Evolutionary conservation across 495 filamentous ascomycete species (phyloP).

Genomic region (Polyplosphaeria fusca): DNA sequence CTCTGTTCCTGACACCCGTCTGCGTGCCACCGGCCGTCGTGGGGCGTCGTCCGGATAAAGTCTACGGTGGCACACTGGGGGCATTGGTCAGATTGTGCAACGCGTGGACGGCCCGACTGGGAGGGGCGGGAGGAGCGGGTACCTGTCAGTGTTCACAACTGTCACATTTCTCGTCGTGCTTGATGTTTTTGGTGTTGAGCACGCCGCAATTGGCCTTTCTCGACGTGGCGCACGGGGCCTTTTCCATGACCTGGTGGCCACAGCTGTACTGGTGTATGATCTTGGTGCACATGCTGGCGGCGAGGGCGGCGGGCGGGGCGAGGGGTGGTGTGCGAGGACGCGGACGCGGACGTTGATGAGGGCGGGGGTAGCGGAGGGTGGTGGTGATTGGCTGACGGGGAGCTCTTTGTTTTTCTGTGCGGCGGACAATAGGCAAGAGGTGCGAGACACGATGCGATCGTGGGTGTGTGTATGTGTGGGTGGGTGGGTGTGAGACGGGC

Average conservation of each 20-base stretch:
- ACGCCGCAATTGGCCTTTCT: constrained; percentile 33
- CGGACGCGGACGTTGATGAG: background rate
- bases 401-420: constrained; percentile 7
- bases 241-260: constrained; percentile 33
- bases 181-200: constrained; percentile 37
- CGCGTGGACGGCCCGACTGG: background rate
- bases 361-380: background rate
- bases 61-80: constrained; percentile 35
- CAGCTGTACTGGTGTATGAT: constrained; percentile 41
- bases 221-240: constrained; percentile 40
- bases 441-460: no score
- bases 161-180: constrained; percentile 43
- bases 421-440: no score
- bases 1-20: constrained; percentile 26
- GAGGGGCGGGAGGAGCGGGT: constrained; percentile 1
- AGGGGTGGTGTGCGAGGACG: constrained; percentile 10
- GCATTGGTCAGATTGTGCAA: constrained; percentile 31
- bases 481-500: background rate
- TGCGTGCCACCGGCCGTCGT: constrained; percentile 35
- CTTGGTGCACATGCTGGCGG: constrained; percentile 38
- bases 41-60: constrained; percentile 36
- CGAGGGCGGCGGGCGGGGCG: background rate
- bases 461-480: no score
- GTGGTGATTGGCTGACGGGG: constrained; percentile 3
- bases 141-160: constrained; percentile 38